Conservation (phyloP, 2,329 filamentous ascomycete species). For the Trichoderma gracile region DNA sequence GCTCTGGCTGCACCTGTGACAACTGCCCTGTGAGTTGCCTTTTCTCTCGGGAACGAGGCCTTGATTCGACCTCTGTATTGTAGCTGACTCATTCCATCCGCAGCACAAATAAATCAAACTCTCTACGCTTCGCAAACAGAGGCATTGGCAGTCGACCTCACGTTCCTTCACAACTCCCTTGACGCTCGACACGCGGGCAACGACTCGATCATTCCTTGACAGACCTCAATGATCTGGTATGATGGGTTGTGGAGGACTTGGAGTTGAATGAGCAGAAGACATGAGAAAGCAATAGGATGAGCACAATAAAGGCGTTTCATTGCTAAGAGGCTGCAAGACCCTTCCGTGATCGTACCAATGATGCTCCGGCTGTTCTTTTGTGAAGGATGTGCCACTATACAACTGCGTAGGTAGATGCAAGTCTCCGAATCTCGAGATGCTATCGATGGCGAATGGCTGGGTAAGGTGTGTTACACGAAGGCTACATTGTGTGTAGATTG, state of each 20-base stretch:
- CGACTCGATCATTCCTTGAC: background rate
- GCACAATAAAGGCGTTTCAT: no score
- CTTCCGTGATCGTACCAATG: no score
- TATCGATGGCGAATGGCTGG: background rate
- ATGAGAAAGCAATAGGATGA: background rate
- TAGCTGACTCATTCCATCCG: background rate
- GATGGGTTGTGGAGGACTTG: background rate
- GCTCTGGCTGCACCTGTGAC: conserved; percentile 45
- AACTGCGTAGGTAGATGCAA: background rate
- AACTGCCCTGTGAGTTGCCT: conserved; percentile 45
- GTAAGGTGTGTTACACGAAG: background rate
- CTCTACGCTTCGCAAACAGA: no score
- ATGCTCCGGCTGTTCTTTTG: no score
- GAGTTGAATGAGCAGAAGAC: background rate
- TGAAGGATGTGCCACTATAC: no score
- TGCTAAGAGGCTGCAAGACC: no score
- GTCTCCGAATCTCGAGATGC: background rate
- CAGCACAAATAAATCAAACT: background rate
- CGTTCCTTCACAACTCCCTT: background rate
- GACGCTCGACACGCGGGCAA: no score
- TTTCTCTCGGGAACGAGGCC: background rate
- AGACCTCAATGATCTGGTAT: no score
- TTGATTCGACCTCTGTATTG: background rate
- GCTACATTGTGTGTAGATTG: background rate
- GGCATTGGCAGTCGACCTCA: background rate